Evolutionary conservation across 2,329 filamentous ascomycete species (phyloP).

Genomic region (Phyllosticta citrichinensis): DNA sequence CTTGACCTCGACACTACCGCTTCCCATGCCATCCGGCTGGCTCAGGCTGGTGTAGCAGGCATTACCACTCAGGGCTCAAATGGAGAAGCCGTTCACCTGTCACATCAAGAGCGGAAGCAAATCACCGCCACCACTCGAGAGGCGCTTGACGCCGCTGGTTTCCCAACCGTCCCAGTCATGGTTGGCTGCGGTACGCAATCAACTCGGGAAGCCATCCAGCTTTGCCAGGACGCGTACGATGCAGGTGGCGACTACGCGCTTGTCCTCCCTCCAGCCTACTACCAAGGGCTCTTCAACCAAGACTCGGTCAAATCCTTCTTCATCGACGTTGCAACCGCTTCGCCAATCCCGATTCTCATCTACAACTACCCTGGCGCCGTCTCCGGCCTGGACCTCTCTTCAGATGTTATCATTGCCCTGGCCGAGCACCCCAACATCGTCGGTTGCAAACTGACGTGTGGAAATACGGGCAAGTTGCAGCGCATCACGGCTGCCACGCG

Average conservation of each 20-base stretch:
- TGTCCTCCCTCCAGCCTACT: constrained; percentile 68
- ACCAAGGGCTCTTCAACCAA: constrained; percentile 55
- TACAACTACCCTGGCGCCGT: constrained; percentile 62
- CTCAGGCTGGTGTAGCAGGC: constrained; percentile 59
- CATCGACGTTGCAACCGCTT: constrained; percentile 50
- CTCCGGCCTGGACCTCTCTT: constrained; percentile 53
- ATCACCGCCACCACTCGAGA: constrained; percentile 61
- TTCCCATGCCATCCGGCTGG: constrained; percentile 54
- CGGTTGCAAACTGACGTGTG: constrained; percentile 60
- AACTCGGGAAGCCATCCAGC: constrained; percentile 59
- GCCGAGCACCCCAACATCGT: constrained; percentile 55
- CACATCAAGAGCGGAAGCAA: constrained; percentile 56
- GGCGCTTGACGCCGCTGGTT: constrained; percentile 58
- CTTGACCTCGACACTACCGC: constrained; percentile 31
- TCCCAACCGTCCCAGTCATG: constrained; percentile 57
- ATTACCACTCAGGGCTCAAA: constrained; percentile 73
- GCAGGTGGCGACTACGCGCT: constrained; percentile 67
- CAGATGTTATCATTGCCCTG: constrained; percentile 50
- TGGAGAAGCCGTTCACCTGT: constrained; percentile 71
- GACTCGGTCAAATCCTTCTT: constrained; percentile 55
- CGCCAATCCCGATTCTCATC: constrained; percentile 56
- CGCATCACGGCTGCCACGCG: constrained; percentile 45
- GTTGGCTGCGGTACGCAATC: constrained; percentile 68
- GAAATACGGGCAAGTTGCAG: constrained; percentile 60
- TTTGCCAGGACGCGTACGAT: constrained; percentile 58